phyloP scores from a whole-genome alignment of 148 eudicot genomes.

The Drosera capensis region DNA sequence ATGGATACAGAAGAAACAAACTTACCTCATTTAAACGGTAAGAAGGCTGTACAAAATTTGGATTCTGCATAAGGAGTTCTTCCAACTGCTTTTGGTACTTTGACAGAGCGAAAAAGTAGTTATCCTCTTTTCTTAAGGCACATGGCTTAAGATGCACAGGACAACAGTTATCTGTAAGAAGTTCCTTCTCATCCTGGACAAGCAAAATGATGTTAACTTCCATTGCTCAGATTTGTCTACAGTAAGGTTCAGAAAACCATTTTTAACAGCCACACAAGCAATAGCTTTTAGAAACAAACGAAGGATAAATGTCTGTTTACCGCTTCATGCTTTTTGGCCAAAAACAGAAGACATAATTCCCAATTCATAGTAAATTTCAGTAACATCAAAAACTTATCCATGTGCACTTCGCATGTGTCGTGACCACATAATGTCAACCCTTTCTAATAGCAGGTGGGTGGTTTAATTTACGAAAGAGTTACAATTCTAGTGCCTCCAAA shows the following conservation, averaged over 20 bases:
- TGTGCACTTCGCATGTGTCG: too few relatives aligned
- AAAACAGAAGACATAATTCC: too few relatives aligned
- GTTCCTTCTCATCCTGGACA: conserved; percentile 76
- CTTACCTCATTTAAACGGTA: conserved; percentile 83
- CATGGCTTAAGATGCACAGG: conserved; percentile 96
- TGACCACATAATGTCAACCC: too few relatives aligned
- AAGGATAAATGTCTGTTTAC: too few relatives aligned
- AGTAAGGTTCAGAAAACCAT: too few relatives aligned
- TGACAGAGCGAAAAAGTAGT: conserved; percentile 89
- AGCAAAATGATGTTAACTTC: conserved; percentile 1
- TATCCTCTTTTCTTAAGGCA: conserved; percentile 67
- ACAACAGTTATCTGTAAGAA: conserved; percentile 55
- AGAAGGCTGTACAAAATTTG: conserved; percentile 80
- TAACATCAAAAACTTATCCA: too few relatives aligned
- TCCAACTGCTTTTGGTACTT: conserved; percentile 79
- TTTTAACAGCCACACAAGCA: conserved; percentile 4
- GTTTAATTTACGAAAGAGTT: too few relatives aligned
- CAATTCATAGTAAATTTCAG: too few relatives aligned
- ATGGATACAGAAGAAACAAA: neutral
- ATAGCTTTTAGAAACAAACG: too few relatives aligned
- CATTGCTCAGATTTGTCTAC: neutral
- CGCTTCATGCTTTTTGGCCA: too few relatives aligned
- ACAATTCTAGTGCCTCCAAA: too few relatives aligned
- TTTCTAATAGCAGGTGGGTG: too few relatives aligned
- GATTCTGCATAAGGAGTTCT: conserved; percentile 45